Base-by-base conservation (phyloP, 108 stramenopile species). In the Chaetoceros tenuissimus region DNA sequence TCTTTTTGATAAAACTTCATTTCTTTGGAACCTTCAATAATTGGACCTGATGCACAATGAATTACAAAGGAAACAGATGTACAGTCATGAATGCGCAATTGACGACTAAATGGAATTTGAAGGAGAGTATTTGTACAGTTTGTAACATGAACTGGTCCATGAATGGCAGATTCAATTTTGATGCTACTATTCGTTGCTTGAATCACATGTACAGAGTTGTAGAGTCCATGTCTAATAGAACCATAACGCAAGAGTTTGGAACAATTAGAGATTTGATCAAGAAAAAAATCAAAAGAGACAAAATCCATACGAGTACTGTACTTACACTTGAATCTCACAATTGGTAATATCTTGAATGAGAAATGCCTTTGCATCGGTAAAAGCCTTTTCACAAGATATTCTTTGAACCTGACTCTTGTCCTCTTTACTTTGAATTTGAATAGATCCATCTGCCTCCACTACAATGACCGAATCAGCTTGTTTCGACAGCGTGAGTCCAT, bases 1-100 rank as follows among this genome's bases (percentile, higher is more conserved):
- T 67, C 67, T 46, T 63, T 49, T n/a, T 66, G 66, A 1, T 22
- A 48, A 63, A 72, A 72, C 13, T 47, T 54, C 45, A 74, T 70
- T 20, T 27, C 64, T 16, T 28, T 51, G 49, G 64, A 74, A 51
- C 59, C 60, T 64, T 74, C 73, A 51, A 74, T 74, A 23, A 74
- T 74, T 18, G 73, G 73, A 20, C 73, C 73, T 49, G 68, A 69
- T 17, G 64, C 44, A 2, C 52, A 45, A 59, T 63, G 68, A 40
- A 74, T 68, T 23, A 24, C 13, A 65, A 69, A 74, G 18, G 53
- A 49, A 3, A 74, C 64, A 48, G 51, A 18, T 47, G 16, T 60
- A 3, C 68, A 70, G 34, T 74, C 73, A 44, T 74, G 73, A 28
- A 74, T 63, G 16, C 73, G 68, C 23, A 74, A 29, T 60, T 74